Conservation (phyloP, 2,329 filamentous ascomycete genomes). For the Parastagonospora avenae region DNA sequence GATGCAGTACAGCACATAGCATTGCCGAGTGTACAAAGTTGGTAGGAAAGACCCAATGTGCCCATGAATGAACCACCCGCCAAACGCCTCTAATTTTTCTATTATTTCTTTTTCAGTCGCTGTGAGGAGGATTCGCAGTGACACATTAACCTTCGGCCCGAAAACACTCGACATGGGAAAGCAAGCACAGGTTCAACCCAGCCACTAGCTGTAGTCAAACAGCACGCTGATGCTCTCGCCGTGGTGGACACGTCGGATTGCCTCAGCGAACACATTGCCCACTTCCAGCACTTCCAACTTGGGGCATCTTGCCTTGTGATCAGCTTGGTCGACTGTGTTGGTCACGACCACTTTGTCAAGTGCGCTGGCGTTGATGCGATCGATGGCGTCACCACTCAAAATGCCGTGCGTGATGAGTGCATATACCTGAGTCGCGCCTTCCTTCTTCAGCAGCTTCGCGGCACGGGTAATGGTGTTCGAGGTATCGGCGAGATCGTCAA, state of each 20-base stretch:
- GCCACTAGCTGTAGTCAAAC: slow-evolving; percentile 76
- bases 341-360: slow-evolving; percentile 95
- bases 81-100: no score
- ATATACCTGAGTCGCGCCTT: slow-evolving; percentile 86
- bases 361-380: slow-evolving; percentile 88
- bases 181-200: slow-evolving; percentile 1
- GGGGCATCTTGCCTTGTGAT: slow-evolving; percentile 76
- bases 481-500: slow-evolving; percentile 94
- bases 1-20: no score
- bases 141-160: not conserved
- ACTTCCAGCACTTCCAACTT: slow-evolving; percentile 94
- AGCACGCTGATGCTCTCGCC: slow-evolving; percentile 97
- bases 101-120: no score
- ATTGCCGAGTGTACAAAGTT: no score
- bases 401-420: slow-evolving; percentile 94
- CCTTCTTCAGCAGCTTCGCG: slow-evolving; percentile 94
- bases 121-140: no score
- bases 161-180: no score
- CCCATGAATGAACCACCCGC: no score
- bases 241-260: slow-evolving; percentile 94
- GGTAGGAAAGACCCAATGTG: no score
- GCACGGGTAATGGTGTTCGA: slow-evolving; percentile 96
- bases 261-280: slow-evolving; percentile 86
- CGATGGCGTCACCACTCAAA: slow-evolving; percentile 91
- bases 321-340: slow-evolving; percentile 88